These are phyloP conservation scores for Trametes elegans DNA, from an alignment of 768 basidiomycete species.

Conservation along the genomic window DNA sequence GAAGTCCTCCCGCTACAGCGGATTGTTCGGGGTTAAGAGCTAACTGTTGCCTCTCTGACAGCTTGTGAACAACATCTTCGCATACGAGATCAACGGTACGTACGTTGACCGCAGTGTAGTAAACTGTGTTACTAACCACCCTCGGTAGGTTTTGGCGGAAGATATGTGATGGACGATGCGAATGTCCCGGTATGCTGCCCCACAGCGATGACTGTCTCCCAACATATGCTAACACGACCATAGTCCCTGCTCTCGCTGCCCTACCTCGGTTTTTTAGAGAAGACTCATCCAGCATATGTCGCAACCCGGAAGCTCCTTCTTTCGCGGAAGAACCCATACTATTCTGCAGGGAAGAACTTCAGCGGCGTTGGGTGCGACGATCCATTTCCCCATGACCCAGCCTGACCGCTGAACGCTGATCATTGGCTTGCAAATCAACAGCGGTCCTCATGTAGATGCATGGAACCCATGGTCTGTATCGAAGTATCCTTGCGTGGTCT, in stretches of 20 bases:
- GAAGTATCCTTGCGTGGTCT: too few relatives aligned
- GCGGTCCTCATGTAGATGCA: constrained; percentile 71
- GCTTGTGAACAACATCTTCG: constrained; percentile 65
- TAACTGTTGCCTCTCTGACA: too few relatives aligned
- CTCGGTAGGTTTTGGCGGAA: constrained; percentile 55
- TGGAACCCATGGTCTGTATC: constrained; percentile 68
- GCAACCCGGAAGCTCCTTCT: constrained; percentile 63
- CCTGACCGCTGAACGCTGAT: neutral
- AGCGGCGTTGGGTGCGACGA: constrained; percentile 68
- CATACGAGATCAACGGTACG: constrained; percentile 74
- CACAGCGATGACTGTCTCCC: too few relatives aligned
- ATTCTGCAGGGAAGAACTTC: constrained; percentile 58
- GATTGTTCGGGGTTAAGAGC: too few relatives aligned
- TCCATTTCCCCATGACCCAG: neutral
- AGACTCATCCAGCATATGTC: constrained; percentile 53
- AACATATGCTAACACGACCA: neutral
- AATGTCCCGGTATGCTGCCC: constrained; percentile 65
- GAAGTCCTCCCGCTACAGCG: too few relatives aligned
- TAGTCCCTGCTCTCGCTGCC: constrained; percentile 78
- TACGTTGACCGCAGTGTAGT: neutral
- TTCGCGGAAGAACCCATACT: constrained; percentile 70
- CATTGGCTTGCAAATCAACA: constrained; percentile 30
- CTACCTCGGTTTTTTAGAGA: constrained; percentile 75
- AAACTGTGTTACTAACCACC: neutral
- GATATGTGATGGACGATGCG: constrained; percentile 83